These are phyloP conservation scores for Cucurbita ficifolia DNA, from an alignment of 306 rosid genomes.

Conservation along the genomic window DNA sequence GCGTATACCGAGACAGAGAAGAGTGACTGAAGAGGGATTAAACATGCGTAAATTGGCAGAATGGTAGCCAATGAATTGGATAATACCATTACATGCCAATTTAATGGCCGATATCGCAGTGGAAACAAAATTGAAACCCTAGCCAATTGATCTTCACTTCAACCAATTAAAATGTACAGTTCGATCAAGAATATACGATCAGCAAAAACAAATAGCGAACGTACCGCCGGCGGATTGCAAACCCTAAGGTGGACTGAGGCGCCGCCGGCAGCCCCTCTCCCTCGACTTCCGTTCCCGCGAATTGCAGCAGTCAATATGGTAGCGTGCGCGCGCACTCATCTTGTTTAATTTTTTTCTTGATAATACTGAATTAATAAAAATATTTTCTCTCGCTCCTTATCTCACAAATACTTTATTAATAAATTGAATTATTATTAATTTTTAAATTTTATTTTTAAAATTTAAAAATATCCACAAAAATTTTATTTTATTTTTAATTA, in stretches of 20 bases:
- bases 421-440: too few species aligned
- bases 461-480: too few species aligned
- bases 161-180: not conserved
- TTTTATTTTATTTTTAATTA: too few species aligned
- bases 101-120: not conserved
- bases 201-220: not conserved
- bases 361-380: too few species aligned
- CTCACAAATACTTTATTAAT: too few species aligned
- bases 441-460: too few species aligned
- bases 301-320: not conserved
- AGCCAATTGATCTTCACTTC: too few species aligned
- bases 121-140: not conserved
- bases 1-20: not conserved
- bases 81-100: not conserved
- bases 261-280: too few species aligned
- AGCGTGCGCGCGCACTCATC: not conserved
- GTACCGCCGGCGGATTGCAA: too few species aligned
- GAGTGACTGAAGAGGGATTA: not conserved
- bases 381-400: too few species aligned
- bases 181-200: not conserved
- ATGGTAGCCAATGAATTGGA: not conserved
- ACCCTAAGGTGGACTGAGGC: too few species aligned
- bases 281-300: too few species aligned
- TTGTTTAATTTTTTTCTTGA: not conserved
- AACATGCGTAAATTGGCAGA: not conserved